Evolutionary conservation across 2,329 filamentous ascomycete genomes (phyloP), one percentile per base, ranked within the genome.

Genomic region (Neoarthrinium moseri): DNA sequence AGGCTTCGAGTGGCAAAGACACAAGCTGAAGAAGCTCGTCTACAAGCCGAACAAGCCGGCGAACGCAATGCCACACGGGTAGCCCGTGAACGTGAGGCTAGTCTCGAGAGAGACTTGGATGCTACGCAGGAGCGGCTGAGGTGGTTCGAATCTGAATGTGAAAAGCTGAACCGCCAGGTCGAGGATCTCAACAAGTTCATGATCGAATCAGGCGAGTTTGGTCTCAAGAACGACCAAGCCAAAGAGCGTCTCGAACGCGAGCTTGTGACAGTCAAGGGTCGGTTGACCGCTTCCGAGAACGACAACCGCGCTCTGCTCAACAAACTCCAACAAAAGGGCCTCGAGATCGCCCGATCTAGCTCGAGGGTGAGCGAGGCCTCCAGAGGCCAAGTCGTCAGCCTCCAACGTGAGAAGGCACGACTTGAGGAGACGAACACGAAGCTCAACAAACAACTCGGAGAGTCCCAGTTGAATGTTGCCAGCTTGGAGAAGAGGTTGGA

Each of bases 291-390:
- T 20, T 97, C 92, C 0, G 92, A 99, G 64, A 96, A 97, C 57
- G 92, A 97, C 68, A 97, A 97, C 59, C 86, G 90, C 42, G 86
- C 91, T 5, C 74, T 99, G n/a, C 78, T 97, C 54, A 97, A 96
- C 71, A 97, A 97, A 68, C 78, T 99, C 15, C 92, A 97, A 60
- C 92, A 97, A 60, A 97, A 97, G 73, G 94, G 95, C 23, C 78
- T 99, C 6, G 92, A 99, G 62, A 95, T 99, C 64, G 92, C 92
- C 32, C 83, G 94, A 36, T 94, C 92, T 1, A 89, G 83, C 49
- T 95, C 91, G 5, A 86, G 86, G 48, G 92, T 88, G 23, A 91
- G 81, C 50, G 92, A 97, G 56, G 88, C 84, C 24, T 89, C 91
- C 37, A 84, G 91, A 29, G 78, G 84, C 3, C 87, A 94, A 54